phyloP scores from a whole-genome alignment of 202 grass and related monocot species.

The Digitaria exilis region DNA sequence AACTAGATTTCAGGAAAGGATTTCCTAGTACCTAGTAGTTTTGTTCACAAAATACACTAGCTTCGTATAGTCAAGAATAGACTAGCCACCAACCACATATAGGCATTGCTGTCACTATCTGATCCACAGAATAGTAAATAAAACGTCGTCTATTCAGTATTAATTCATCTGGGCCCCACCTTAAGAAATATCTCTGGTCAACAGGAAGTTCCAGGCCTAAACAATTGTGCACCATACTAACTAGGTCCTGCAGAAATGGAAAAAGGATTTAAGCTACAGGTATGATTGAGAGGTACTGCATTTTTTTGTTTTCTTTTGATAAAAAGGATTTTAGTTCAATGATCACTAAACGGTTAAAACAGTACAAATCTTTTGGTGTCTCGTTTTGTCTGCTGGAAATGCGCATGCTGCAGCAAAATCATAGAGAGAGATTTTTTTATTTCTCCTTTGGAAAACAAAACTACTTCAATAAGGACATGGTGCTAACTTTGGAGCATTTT shows the following conservation, averaged over 20 bases:
- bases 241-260: neutral
- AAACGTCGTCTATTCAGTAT: neutral
- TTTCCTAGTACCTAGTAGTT: neutral
- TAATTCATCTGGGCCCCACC: neutral
- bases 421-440: neutral
- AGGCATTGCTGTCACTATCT: neutral
- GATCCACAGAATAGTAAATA: neutral
- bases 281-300: neutral
- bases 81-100: neutral
- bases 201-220: neutral
- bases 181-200: neutral
- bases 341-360: neutral
- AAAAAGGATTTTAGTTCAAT: neutral
- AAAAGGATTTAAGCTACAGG: neutral
- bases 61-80: neutral
- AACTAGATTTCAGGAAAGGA: neutral
- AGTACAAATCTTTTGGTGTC: neutral
- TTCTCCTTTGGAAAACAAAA: neutral
- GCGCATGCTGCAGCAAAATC: neutral
- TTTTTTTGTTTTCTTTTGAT: neutral
- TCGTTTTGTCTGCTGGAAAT: neutral
- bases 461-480: neutral
- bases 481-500: neutral
- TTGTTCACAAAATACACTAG: neutral
- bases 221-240: neutral